These are phyloP conservation scores for Dactylellina haptotyla DNA, from an alignment of 2,329 filamentous ascomycete species.

Conservation along the genomic window DNA sequence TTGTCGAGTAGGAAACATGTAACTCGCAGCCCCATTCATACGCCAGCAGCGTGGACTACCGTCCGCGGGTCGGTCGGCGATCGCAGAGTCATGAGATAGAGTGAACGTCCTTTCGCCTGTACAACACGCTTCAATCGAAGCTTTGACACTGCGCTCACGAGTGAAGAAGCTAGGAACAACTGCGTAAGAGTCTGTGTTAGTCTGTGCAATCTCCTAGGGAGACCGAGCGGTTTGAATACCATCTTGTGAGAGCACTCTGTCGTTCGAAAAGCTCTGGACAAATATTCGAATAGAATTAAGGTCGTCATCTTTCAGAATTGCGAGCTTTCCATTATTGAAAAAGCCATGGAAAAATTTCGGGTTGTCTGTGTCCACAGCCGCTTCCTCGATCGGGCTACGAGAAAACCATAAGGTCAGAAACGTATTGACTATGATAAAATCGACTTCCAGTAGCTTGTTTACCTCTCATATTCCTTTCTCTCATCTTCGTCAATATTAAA, in stretches of 20 bases:
- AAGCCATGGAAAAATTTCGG: constrained; percentile 37
- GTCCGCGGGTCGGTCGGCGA: constrained; percentile 38
- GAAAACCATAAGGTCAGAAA: not conserved
- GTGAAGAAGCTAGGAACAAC: constrained; percentile 40
- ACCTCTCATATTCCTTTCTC: constrained; percentile 40
- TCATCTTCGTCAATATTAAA: constrained; percentile 51
- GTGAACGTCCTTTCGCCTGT: constrained; percentile 39
- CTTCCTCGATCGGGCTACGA: constrained; percentile 29
- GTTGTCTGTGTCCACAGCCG: constrained; percentile 27
- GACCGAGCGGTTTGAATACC: no score
- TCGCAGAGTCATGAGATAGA: constrained; percentile 31
- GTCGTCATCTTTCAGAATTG: constrained; percentile 38
- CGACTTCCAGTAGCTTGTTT: not conserved
- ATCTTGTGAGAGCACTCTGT: constrained; percentile 43
- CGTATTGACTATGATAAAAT: not conserved
- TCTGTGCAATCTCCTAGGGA: no score
- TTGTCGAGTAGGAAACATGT: constrained; percentile 41
- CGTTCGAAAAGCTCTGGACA: constrained; percentile 37
- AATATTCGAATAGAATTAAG: constrained; percentile 34
- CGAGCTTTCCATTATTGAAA: constrained; percentile 42
- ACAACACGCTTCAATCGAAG: constrained; percentile 44
- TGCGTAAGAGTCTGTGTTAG: constrained; percentile 14
- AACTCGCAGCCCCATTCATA: constrained; percentile 24
- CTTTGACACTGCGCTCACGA: constrained; percentile 30
- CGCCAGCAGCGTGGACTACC: constrained; percentile 39